Percentiles rank a stretch among this genome's conserved stretches.
These are phyloP conservation scores for Mercurialis annua DNA, from an alignment of 345 rosid genomes.

Conservation along the genomic window DNA sequence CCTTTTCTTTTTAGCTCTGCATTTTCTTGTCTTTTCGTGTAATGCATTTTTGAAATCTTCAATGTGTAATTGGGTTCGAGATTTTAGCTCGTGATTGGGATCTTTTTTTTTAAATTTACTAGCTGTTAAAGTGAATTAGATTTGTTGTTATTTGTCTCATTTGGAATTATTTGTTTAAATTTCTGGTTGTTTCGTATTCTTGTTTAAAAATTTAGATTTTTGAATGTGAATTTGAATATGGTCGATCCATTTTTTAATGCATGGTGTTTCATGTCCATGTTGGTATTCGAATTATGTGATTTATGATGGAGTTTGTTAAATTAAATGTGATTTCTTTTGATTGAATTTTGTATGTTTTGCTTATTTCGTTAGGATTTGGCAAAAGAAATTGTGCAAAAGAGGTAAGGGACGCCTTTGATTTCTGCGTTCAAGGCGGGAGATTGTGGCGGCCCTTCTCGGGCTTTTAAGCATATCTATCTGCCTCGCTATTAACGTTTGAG, in stretches of 20 bases:
- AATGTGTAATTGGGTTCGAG: slow-evolving; percentile 17
- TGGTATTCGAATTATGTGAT: background rate
- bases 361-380: slow-evolving; percentile 28
- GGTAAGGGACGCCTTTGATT: slow-evolving; percentile 6
- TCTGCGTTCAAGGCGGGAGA: slow-evolving; percentile 16
- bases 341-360: slow-evolving; percentile 6
- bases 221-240: slow-evolving; percentile 15
- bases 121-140: slow-evolving; percentile 13
- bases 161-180: background rate
- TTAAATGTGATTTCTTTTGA: slow-evolving; percentile 8
- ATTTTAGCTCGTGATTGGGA: slow-evolving; percentile 17
- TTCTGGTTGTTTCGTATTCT: background rate
- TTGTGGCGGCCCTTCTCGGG: slow-evolving; percentile 16
- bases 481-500: slow-evolving; percentile 19
- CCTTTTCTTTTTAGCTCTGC: slow-evolving; percentile 24
- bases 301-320: slow-evolving; percentile 13
- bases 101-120: slow-evolving; percentile 7
- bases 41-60: background rate
- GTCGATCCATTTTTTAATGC: background rate
- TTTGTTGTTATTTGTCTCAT: slow-evolving; percentile 5
- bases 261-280: background rate
- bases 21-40: background rate
- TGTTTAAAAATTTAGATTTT: slow-evolving; percentile 2
- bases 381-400: slow-evolving; percentile 12
- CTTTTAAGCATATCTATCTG: slow-evolving; percentile 14